Base-by-base conservation (phyloP, 257 asterid species). In the Capsicum pubescens region DNA sequence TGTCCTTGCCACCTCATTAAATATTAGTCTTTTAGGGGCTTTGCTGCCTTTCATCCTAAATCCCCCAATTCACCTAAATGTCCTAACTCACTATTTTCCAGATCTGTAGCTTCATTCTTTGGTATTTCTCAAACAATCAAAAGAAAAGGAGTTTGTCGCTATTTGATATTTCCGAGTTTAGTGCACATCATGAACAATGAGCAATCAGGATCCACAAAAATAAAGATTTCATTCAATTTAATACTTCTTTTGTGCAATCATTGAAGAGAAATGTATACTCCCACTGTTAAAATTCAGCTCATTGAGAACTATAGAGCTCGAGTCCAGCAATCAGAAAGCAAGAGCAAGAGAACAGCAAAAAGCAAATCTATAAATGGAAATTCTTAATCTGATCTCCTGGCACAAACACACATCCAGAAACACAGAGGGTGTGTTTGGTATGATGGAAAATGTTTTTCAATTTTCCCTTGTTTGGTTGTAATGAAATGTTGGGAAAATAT, bases 151-250 rank as follows among this genome's bases (percentile, higher is more conserved):
- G 77, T 39, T 39, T 16, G 32, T 69, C 77, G 39, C 39, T 39
- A 69, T 69, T 69, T 69, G 14, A 26, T 8, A 69, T 69, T 39
- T 35, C 50, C 4, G 77, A 69, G 77, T 4, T 39, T 44, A 39
- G 77, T 15, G 77, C 46, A 36, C 36, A 68, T 15, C 76, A 36
- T 36, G 76, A 68, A 36, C 52, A 36, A 39, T 36, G 77, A 39
- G 54, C 54, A 68, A 68, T n/a, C 76, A 68, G 77, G 77, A 68
- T 39, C 74, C 74, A 66, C 74, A 8, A 67, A 67, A 26, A 68
- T 68, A 68, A 9, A 39, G 77, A 68, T 15, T 68, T 68, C 39
- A 36, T 68, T 69, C 52, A 36, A 36, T 68, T 67, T 15, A 67
- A 36, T 9, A 68, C 77, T 39, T 39, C 54, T 68, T 68, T 39